Conservation (phyloP, 306 rosid species). For the Prunus padus region DNA sequence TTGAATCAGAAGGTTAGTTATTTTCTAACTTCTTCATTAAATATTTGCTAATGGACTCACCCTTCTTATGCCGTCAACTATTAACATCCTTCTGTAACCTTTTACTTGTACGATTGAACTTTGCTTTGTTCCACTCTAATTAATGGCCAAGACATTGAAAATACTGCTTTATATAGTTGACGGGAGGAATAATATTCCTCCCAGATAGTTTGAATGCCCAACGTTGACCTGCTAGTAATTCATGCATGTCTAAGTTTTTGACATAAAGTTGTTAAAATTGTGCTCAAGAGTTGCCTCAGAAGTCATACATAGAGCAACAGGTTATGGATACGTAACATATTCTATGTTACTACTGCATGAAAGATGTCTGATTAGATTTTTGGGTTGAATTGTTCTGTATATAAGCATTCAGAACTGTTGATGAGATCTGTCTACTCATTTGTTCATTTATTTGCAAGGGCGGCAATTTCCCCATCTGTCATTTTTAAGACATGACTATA, state of each 20-base stretch:
- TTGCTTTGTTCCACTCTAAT: neutral
- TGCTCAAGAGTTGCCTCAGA: neutral
- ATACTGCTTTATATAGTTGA: neutral
- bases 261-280: neutral
- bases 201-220: neutral
- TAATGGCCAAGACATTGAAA: neutral
- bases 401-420: neutral
- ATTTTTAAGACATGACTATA: neutral
- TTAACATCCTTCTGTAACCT: neutral
- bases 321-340: neutral
- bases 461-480: neutral
- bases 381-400: neutral
- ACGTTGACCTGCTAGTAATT: neutral
- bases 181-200: neutral
- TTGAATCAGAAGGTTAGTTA: constrained; percentile 72
- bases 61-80: neutral
- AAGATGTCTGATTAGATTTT: neutral
- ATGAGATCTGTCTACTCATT: neutral
- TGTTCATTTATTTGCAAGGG: neutral
- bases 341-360: neutral
- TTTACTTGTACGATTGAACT: neutral
- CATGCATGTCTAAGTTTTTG: neutral
- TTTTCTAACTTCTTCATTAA: constrained; percentile 17
- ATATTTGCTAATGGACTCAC: neutral
- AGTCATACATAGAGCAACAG: neutral